Percentiles rank a stretch among this genome's conserved stretches.
phyloP scores from a whole-genome alignment of 2,329 filamentous ascomycete species.

The Fusarium incarnatum region DNA sequence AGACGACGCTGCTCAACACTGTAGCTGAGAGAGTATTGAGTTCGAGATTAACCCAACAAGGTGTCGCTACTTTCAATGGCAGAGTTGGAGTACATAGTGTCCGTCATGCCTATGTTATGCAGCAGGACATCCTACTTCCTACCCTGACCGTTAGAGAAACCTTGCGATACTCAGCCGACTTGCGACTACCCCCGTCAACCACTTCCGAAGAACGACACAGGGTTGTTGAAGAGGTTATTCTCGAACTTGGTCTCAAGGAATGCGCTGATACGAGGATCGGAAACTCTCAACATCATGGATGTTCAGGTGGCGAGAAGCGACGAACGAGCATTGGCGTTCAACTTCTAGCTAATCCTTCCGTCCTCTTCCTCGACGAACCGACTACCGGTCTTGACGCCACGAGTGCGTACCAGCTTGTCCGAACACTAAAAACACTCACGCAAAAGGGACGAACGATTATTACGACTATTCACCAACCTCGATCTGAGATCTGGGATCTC shows the following conservation, averaged over 20 bases:
- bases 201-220: conserved; percentile 67
- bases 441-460: conserved; percentile 77
- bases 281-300: conserved; percentile 76
- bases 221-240: conserved; percentile 81
- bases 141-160: conserved; percentile 82
- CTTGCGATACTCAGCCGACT: conserved; percentile 76
- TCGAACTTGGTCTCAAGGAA: conserved; percentile 80
- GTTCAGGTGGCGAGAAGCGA: conserved; percentile 83
- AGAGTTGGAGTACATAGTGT: conserved; percentile 63
- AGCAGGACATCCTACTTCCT: conserved; percentile 79
- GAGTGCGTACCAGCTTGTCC: conserved; percentile 78
- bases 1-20: conserved; percentile 77
- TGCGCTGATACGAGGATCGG: conserved; percentile 81
- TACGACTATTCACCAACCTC: conserved; percentile 80
- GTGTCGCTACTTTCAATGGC: conserved; percentile 72
- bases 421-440: conserved; percentile 75
- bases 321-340: conserved; percentile 82
- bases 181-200: conserved; percentile 74
- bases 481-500: conserved; percentile 82
- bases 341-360: conserved; percentile 80
- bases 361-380: conserved; percentile 82
- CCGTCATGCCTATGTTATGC: conserved; percentile 77
- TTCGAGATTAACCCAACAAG: conserved; percentile 62
- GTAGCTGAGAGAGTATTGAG: conserved; percentile 76
- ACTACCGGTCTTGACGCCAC: conserved; percentile 83